These are phyloP conservation scores for Zasmidium citrigriseum DNA, from an alignment of 2,329 filamentous ascomycete genomes.

Conservation along the genomic window DNA sequence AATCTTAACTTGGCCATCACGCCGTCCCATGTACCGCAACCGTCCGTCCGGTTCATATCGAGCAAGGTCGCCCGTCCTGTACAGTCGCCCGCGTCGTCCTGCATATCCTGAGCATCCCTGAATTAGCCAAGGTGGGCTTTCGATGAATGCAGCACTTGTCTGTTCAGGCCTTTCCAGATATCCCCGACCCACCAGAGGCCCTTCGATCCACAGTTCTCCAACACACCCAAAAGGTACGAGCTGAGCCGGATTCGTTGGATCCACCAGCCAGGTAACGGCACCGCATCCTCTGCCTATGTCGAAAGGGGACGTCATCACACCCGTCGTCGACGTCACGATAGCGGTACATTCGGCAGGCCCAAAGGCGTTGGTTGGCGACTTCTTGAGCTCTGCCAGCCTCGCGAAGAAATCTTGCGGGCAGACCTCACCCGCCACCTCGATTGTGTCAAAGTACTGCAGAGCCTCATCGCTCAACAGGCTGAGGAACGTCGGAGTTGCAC, in stretches of 20 bases:
- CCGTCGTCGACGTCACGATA: background rate
- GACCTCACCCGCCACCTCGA: background rate
- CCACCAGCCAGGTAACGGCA: background rate
- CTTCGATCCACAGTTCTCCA: background rate
- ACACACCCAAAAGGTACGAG: background rate
- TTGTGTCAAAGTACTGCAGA: background rate
- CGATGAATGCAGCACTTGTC: background rate
- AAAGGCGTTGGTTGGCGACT: background rate
- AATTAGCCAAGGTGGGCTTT: background rate
- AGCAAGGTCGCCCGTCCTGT: background rate
- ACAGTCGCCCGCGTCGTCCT: background rate
- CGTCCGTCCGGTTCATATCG: background rate
- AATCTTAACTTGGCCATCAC: constrained; percentile 65
- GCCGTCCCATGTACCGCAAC: constrained; percentile 48
- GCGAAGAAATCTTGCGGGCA: background rate
- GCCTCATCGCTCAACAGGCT: background rate
- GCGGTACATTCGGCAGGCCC: background rate
- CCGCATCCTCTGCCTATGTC: background rate
- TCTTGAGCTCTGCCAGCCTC: background rate
- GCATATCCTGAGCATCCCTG: too few relatives aligned
- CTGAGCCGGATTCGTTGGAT: background rate
- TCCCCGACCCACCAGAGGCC: background rate
- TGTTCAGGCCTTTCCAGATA: background rate
- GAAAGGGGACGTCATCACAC: background rate
- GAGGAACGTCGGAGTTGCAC: background rate